Evolutionary conservation across 2,329 filamentous ascomycete species (phyloP).

Genomic region (Aureobasidium sp.): DNA sequence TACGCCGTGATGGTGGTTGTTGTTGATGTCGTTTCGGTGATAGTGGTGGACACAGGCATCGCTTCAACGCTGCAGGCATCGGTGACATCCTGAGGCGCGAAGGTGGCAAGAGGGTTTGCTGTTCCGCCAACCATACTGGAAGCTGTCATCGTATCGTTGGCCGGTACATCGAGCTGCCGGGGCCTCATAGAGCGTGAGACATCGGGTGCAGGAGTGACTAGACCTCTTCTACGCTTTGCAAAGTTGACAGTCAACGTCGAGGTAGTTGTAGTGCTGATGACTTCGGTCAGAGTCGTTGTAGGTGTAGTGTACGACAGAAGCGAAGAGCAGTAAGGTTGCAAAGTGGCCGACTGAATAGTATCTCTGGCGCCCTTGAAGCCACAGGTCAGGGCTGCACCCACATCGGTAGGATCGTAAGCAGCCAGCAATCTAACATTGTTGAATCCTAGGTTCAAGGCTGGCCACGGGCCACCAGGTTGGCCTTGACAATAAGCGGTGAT

Average conservation of each 20-base stretch:
- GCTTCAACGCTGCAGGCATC: not conserved
- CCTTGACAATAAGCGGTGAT: slow-evolving; percentile 7
- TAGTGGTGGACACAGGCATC: not conserved
- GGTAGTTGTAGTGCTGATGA: not conserved
- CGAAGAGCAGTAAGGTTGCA: slow-evolving; percentile 8
- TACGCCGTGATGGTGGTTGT: not conserved
- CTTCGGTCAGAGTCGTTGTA: not conserved
- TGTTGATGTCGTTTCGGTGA: not conserved
- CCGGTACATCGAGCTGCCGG: not conserved
- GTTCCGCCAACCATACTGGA: not conserved
- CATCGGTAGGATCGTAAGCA: not conserved
- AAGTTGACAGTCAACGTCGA: not conserved
- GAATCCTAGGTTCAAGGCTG: not conserved
- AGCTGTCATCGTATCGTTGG: not conserved
- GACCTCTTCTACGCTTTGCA: not conserved
- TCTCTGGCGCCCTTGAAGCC: not conserved
- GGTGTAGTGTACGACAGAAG: slow-evolving; percentile 1
- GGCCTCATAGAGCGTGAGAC: not conserved
- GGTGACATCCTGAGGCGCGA: not conserved
- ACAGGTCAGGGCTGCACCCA: not conserved
- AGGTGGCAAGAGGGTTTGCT: not conserved
- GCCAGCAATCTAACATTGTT: slow-evolving; percentile 9
- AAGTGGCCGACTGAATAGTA: not conserved
- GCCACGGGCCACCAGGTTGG: slow-evolving; percentile 1
- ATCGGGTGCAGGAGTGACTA: not conserved